A percentile compares a stretch with the other conserved stretches of the same genome.
Conservation (phyloP, 805 yeast genomes). For the Cyberlindnera mrakii region DNA sequence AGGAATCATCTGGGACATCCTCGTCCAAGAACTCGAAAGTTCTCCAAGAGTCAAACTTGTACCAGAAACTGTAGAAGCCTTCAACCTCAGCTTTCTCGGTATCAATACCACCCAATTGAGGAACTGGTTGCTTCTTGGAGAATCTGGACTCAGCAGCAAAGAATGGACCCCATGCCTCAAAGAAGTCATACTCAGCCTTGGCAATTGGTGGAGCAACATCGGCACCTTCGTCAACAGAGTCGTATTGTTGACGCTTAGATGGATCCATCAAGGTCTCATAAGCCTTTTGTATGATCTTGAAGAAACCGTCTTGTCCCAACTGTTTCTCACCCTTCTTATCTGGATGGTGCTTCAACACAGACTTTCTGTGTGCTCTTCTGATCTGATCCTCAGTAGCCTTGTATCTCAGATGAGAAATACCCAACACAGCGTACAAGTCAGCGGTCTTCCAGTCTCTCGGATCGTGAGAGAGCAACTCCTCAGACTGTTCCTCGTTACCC, state of each 20-base stretch:
- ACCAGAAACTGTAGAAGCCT: slow-evolving; percentile 86
- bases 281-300: slow-evolving; percentile 97
- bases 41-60: slow-evolving; percentile 96
- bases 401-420: slow-evolving; percentile 85
- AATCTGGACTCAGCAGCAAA: slow-evolving; percentile 88
- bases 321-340: slow-evolving; percentile 94
- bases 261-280: slow-evolving; percentile 86
- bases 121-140: slow-evolving; percentile 87
- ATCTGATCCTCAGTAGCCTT: slow-evolving; percentile 89
- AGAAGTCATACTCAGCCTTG: slow-evolving; percentile 71
- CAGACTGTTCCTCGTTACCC: slow-evolving; percentile 68
- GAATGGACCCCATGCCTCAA: slow-evolving; percentile 87
- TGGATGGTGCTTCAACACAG: slow-evolving; percentile 95
- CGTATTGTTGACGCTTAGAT: slow-evolving; percentile 83
- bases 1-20: slow-evolving; percentile 98
- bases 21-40: slow-evolving; percentile 96
- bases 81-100: slow-evolving; percentile 78
- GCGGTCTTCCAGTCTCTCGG: slow-evolving; percentile 98
- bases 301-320: slow-evolving; percentile 90
- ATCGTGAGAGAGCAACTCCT: slow-evolving; percentile 74
- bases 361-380: slow-evolving; percentile 94
- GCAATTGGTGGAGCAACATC: slow-evolving; percentile 73
- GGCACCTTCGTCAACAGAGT: slow-evolving; percentile 89
- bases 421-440: slow-evolving; percentile 94
- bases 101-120: slow-evolving; percentile 63